Percentiles rank a stretch among this genome's conserved stretches.
Evolutionary conservation across 1,139 yeast species (phyloP).

Genomic region (Candida glucosophila): DNA sequence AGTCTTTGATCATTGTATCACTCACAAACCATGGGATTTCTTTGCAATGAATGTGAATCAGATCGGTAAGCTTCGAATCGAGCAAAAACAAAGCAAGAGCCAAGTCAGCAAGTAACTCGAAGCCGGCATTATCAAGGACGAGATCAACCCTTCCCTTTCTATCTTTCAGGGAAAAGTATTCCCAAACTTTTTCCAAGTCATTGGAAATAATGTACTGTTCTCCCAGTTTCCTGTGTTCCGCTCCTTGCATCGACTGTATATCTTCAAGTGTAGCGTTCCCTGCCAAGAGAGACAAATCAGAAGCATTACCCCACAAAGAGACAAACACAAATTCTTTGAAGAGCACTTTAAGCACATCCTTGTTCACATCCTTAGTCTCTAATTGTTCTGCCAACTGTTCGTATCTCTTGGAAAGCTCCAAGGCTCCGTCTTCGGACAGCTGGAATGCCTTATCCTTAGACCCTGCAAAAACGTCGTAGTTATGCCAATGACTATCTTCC

Average conservation of each 20-base stretch:
- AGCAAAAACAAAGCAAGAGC: slow-evolving; percentile 66
- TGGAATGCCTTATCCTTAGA: slow-evolving; percentile 69
- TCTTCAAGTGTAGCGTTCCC: slow-evolving; percentile 76
- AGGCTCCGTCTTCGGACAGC: slow-evolving; percentile 70
- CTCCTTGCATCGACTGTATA: slow-evolving; percentile 85
- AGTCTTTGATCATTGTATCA: slow-evolving; percentile 84
- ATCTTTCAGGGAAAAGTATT: slow-evolving; percentile 14
- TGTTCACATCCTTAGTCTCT: slow-evolving; percentile 15
- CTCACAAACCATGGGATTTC: slow-evolving; percentile 96
- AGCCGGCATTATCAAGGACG: slow-evolving; percentile 91
- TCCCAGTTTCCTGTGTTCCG: slow-evolving; percentile 73
- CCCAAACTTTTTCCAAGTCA: slow-evolving; percentile 68
- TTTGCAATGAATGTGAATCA: slow-evolving; percentile 79
- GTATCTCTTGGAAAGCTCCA: slow-evolving; percentile 73
- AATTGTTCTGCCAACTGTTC: slow-evolving; percentile 28
- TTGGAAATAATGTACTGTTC: slow-evolving; percentile 77
- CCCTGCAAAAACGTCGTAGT: slow-evolving; percentile 62
- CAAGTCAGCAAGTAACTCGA: slow-evolving; percentile 87
- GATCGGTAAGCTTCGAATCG: slow-evolving; percentile 54
- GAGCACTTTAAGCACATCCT: slow-evolving; percentile 42
- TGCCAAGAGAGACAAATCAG: slow-evolving; percentile 83
- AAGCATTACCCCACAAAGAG: slow-evolving; percentile 96
- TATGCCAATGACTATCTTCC: slow-evolving; percentile 32
- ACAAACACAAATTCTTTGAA: slow-evolving; percentile 79
- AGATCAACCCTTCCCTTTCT: slow-evolving; percentile 57